Evolutionary conservation across 371 early-diverging fungal genomes (phyloP), one percentile per base, ranked within the genome.

Genomic region (Mucor sp.): DNA sequence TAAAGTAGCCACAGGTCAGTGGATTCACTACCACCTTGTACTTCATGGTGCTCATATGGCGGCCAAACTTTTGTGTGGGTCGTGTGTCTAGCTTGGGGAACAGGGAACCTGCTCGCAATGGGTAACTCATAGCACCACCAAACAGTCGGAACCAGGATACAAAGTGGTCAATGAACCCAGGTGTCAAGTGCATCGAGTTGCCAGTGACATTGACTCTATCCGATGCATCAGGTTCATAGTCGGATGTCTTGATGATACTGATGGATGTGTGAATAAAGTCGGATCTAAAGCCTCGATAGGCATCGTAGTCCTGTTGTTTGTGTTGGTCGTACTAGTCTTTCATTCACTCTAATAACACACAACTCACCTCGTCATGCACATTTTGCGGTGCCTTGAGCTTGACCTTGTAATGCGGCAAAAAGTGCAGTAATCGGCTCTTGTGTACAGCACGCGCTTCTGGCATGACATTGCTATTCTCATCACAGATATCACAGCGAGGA

Each of bases 231-330:
- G 60, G 60, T 3, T 60, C 44, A 19, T 55, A 35, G 6, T 41
- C 35, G 7, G 33, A 37, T 3, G 60, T 47, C 23, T 79, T 79
- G 39, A 75, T 60, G 19, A 85, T 82, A 47, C 86, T 85, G 39
- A 91, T 70, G 4, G 83, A 82, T 0, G 91, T 57, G 69, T 91
- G 86, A 21, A 92, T 84, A 65, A 75, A 80, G n/a, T 81, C 71
- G 2, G 90, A 87, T 25, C 92, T 78, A 63, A 91, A 93, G 3
- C 91, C 91, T 21, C 62, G 68, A 65, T 79, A 90, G 0, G 90
- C 82, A 77, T 91, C 91, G 44, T 85, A 77, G 56, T 58, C 8
- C 48, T 43, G 14, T 25, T 30, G 1, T n/a, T 6, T 5, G 50
- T 3, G 33, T 47, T n/a, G 19, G n/a, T 44, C 7, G 21, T 14